These are phyloP conservation scores for Cytospora piceae DNA, from an alignment of 2,329 filamentous ascomycete species.

Conservation along the genomic window DNA sequence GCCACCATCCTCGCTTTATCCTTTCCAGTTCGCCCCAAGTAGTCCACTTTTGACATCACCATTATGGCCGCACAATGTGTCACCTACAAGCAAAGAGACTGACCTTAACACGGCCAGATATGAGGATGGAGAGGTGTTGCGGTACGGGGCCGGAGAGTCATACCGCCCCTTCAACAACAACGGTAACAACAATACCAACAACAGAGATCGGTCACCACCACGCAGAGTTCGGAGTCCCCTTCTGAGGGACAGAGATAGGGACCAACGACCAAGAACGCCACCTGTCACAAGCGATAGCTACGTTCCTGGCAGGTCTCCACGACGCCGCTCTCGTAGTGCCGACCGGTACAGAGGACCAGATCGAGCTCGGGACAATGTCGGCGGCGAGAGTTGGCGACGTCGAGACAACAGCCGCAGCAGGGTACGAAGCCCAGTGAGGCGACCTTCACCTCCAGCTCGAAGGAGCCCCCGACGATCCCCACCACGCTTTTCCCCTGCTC, in stretches of 20 bases:
- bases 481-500: conserved; percentile 42
- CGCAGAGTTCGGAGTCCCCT: conserved; percentile 34
- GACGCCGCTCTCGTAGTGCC: conserved; percentile 47
- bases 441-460: conserved; percentile 40
- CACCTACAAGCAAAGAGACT: conserved; percentile 25
- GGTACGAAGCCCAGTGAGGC: conserved; percentile 42
- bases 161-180: conserved; percentile 59
- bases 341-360: conserved; percentile 46
- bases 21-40: background rate
- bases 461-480: conserved; percentile 39
- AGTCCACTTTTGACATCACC: conserved; percentile 3
- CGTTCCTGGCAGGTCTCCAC: conserved; percentile 46
- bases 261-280: conserved; percentile 35
- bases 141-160: conserved; percentile 65
- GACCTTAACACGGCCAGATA: conserved; percentile 46
- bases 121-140: conserved; percentile 64
- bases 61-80: background rate
- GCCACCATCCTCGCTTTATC: background rate
- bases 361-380: conserved; percentile 38
- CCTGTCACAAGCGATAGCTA: conserved; percentile 45
- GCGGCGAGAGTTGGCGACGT: conserved; percentile 44
- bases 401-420: conserved; percentile 46
- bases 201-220: conserved; percentile 38
- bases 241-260: conserved; percentile 38
- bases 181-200: conserved; percentile 17